Conservation (phyloP, 768 basidiomycete species). For the Coprinopsis cinerea region DNA sequence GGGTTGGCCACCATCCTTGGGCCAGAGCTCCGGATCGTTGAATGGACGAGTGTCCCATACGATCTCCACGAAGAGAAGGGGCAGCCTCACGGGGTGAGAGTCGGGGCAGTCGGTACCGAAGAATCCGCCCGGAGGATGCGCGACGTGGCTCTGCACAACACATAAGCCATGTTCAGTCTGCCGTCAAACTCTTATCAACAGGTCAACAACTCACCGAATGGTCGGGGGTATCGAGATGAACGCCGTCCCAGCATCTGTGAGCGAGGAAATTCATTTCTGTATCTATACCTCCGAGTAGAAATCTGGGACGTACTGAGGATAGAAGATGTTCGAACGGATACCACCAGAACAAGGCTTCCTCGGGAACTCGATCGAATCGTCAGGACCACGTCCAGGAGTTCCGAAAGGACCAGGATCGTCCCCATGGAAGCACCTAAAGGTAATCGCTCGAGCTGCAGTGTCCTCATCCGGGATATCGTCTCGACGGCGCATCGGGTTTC, state of each 20-base stretch:
- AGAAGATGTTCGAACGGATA: slow-evolving; percentile 6
- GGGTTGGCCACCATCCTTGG: slow-evolving; percentile 10
- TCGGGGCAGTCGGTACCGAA: slow-evolving; percentile 6
- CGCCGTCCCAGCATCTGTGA: slow-evolving; percentile 11
- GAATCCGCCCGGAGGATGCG: slow-evolving; percentile 6
- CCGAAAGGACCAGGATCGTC: slow-evolving; percentile 7
- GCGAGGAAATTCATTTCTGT: neutral
- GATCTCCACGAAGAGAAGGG: slow-evolving; percentile 13
- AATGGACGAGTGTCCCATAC: slow-evolving; percentile 14
- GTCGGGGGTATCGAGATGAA: slow-evolving; percentile 7
- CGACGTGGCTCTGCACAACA: slow-evolving; percentile 9
- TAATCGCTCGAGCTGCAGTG: neutral
- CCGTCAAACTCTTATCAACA: too few relatives aligned
- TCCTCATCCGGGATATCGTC: neutral
- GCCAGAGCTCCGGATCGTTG: slow-evolving; percentile 11
- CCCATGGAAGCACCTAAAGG: slow-evolving; percentile 7
- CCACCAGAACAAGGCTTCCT: neutral
- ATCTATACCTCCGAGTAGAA: neutral
- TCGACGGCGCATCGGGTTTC: slow-evolving; percentile 1
- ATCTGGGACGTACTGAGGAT: neutral
- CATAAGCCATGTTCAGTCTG: neutral
- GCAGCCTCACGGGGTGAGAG: slow-evolving; percentile 11
- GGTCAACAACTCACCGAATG: slow-evolving; percentile 1
- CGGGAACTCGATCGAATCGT: slow-evolving; percentile 6
- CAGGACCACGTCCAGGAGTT: slow-evolving; percentile 1